A percentile compares a stretch with the other conserved stretches of the same genome.
These are phyloP conservation scores for Daedaleopsis sinensis DNA, from an alignment of 768 basidiomycete species.

Conservation along the genomic window DNA sequence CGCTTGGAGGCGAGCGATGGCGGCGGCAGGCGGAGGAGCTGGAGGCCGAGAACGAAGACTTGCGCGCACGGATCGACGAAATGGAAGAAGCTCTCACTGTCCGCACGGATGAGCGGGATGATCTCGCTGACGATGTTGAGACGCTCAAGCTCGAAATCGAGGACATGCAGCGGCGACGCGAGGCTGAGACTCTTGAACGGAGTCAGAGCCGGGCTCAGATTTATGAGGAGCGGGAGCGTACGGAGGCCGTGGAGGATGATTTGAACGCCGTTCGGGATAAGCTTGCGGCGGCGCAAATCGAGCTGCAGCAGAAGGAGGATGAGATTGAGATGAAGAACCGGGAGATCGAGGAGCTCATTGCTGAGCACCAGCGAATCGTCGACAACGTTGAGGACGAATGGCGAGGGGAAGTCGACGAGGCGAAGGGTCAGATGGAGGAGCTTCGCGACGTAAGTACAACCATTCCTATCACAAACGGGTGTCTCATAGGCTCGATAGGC, in stretches of 20 bases:
- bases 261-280: slow-evolving; percentile 74
- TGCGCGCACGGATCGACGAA: slow-evolving; percentile 59
- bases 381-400: slow-evolving; percentile 81
- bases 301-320: slow-evolving; percentile 85
- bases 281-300: slow-evolving; percentile 79
- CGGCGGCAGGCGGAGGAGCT: slow-evolving; percentile 58
- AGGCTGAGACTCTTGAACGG: slow-evolving; percentile 68
- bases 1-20: slow-evolving; percentile 45
- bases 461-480: background rate
- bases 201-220: slow-evolving; percentile 74
- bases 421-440: slow-evolving; percentile 77
- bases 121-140: slow-evolving; percentile 67
- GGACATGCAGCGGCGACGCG: slow-evolving; percentile 59
- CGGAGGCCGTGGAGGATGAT: slow-evolving; percentile 80
- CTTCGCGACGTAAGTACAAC: slow-evolving; percentile 60
- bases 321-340: slow-evolving; percentile 78
- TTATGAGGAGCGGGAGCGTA: slow-evolving; percentile 70
- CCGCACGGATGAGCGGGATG: slow-evolving; percentile 73
- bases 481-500: slow-evolving; percentile 45
- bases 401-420: slow-evolving; percentile 86
- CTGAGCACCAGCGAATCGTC: slow-evolving; percentile 73
- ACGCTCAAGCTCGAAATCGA: slow-evolving; percentile 68
- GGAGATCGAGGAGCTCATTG: slow-evolving; percentile 79
- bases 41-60: slow-evolving; percentile 64
- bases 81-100: slow-evolving; percentile 56